phyloP scores from a whole-genome alignment of 2,329 filamentous ascomycete species.

The Paracorniculantispora psalliotae region DNA sequence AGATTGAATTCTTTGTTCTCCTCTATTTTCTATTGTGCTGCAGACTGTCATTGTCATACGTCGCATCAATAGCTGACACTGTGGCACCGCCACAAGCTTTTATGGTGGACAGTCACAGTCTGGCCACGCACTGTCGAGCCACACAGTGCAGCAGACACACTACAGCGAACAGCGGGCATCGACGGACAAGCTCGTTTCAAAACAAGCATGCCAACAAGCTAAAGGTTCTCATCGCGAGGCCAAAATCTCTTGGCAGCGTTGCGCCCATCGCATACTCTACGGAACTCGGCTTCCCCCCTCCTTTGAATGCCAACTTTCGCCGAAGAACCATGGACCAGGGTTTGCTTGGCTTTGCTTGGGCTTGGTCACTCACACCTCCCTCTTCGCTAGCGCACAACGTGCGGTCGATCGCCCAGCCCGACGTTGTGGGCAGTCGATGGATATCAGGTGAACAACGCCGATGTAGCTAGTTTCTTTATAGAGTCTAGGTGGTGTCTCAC shows the following conservation, averaged over 20 bases:
- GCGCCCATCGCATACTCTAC: neutral
- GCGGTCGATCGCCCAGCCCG: too few species aligned
- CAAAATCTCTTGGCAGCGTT: neutral
- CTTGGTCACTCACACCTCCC: too few species aligned
- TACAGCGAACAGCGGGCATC: neutral
- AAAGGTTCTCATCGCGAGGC: neutral
- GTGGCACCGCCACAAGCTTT: neutral
- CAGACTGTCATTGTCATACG: neutral
- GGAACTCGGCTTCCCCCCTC: neutral
- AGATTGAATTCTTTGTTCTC: too few species aligned
- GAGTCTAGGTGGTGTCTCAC: too few species aligned
- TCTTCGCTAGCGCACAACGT: too few species aligned
- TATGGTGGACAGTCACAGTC: neutral
- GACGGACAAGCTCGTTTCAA: neutral
- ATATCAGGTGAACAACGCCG: too few species aligned
- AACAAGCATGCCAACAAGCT: conserved; percentile 2
- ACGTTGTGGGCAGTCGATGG: too few species aligned
- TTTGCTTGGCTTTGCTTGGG: too few species aligned
- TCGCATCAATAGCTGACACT: neutral
- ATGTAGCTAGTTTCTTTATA: too few species aligned
- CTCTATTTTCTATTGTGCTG: too few species aligned
- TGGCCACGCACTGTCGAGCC: neutral
- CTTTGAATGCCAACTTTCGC: too few species aligned
- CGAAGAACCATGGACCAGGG: too few species aligned
- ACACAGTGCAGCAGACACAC: neutral